Percentiles rank a stretch among this genome's conserved stretches.
Conservation (phyloP, 768 basidiomycete species). For the Podaxis sp. region DNA sequence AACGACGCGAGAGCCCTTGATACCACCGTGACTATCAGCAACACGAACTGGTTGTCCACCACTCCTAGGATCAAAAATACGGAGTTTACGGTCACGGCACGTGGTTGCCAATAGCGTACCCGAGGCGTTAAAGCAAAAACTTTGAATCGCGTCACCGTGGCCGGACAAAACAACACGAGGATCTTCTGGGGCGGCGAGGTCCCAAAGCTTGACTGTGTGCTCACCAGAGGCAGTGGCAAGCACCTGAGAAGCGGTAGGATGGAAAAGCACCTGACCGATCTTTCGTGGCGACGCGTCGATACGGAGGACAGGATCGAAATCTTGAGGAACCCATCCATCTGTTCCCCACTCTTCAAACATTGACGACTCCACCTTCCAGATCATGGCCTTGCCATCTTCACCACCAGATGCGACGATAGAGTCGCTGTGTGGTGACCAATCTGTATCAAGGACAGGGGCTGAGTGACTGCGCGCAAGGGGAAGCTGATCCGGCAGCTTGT, state of each 20-base stretch:
- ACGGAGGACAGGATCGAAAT: conserved; percentile 81
- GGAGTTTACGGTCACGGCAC: conserved; percentile 86
- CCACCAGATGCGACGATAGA: conserved; percentile 84
- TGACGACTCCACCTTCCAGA: conserved; percentile 76
- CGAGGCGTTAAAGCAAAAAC: conserved; percentile 73
- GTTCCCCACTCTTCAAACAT: conserved; percentile 81
- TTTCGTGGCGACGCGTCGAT: conserved; percentile 82
- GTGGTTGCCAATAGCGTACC: conserved; percentile 86
- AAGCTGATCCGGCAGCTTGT: conserved; percentile 87
- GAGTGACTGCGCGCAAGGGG: conserved; percentile 88
- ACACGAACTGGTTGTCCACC: conserved; percentile 79
- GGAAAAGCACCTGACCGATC: conserved; percentile 91
- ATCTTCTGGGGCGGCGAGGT: conserved; percentile 70
- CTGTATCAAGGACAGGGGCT: conserved; percentile 87
- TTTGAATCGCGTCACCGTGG: conserved; percentile 87
- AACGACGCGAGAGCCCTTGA: conserved; percentile 84
- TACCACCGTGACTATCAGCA: conserved; percentile 85
- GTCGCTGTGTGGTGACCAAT: conserved; percentile 95
- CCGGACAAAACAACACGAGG: conserved; percentile 59
- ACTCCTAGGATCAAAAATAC: conserved; percentile 86
- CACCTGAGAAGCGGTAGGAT: conserved; percentile 85
- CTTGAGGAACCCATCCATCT: conserved; percentile 77
- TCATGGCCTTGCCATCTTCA: conserved; percentile 90
- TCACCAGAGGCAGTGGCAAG: conserved; percentile 81
- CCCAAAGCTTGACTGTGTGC: conserved; percentile 88